Evolutionary conservation across 139 green algal genomes (phyloP), one percentile per base, ranked within the genome.

Genomic region (Ettlia oleoabundans): DNA sequence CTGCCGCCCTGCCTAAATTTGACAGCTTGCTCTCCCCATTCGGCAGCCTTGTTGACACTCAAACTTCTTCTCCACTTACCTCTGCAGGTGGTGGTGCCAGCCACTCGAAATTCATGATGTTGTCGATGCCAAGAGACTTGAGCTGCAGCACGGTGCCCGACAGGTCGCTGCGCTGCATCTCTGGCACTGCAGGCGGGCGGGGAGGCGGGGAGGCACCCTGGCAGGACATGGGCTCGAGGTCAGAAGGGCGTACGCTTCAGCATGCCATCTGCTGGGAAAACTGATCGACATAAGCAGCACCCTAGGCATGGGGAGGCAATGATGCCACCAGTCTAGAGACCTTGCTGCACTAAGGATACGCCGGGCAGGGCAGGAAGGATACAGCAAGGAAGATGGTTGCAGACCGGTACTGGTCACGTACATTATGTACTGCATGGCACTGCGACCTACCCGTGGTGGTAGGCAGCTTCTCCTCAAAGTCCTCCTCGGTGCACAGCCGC

Each of bases 111-210:
- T 95, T 87, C 82, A 98, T 89, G 75, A 99, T 89, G 90, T 99
- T 95, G 85, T 99, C 92, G 21, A 99, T 93, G 42, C 95, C 95
- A 78, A 98, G 87, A 4, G 91, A 91, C 10, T 93, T 85, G 33
- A 95, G 84, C 82, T 93, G 91, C 86, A 98, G 88, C 77, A 98
- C 88, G 69, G 93, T 90, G 26, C 81, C 74, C 8, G 85, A 81
- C 47, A 98, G 89, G 88, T 98, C 98, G 75, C 94, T 98, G 65
- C 97, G 88, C 92, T 99, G 97, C 84, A 99, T 98, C 92, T 99
- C 97, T 3, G 97, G 97, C 63, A 97, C 92, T 80, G 73, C 53
- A 40, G 13, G 47, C 5, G 13, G 51, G 19, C 8, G 71, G 22
- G 68, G 15, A 10, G 47, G 13, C 47, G 15, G 47, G 47, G 47